These are phyloP conservation scores for Venturia oleaginea DNA, from an alignment of 2,329 filamentous ascomycete genomes.

Conservation along the genomic window DNA sequence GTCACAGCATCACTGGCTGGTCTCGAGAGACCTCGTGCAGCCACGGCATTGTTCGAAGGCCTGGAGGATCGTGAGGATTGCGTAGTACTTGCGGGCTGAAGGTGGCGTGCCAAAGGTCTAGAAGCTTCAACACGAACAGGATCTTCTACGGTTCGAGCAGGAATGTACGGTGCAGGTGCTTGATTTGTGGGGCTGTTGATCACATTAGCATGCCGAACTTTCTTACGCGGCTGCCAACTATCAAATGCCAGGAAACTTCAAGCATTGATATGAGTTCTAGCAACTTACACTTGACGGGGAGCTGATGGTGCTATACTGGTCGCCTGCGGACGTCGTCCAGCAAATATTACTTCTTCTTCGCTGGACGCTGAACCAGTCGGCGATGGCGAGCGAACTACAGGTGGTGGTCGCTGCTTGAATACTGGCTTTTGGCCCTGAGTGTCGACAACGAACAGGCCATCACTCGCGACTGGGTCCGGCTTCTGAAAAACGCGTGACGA, in stretches of 20 bases:
- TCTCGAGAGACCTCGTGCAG: constrained; percentile 5
- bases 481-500: not conserved
- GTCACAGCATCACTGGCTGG: not conserved
- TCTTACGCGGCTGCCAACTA: not conserved
- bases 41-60: not conserved
- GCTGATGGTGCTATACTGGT: not conserved
- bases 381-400: constrained; percentile 24
- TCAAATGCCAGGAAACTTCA: not conserved
- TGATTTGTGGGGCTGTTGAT: not conserved
- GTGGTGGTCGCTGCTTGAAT: constrained; percentile 7
- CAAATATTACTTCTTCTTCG: constrained; percentile 54
- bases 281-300: not conserved
- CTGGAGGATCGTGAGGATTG: not conserved
- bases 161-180: not conserved
- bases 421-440: constrained; percentile 7
- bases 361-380: constrained; percentile 49
- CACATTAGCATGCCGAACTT: not conserved
- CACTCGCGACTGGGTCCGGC: not conserved
- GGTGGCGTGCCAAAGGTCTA: not conserved
- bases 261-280: not conserved
- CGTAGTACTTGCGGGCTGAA: not conserved
- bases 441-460: constrained; percentile 15
- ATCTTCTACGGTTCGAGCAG: not conserved
- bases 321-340: not conserved
- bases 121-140: not conserved